A percentile compares a stretch with the other conserved stretches of the same genome.
These are phyloP conservation scores for Phytophthora nicotianae DNA, from an alignment of 352 stramenopile species.

Conservation along the genomic window DNA sequence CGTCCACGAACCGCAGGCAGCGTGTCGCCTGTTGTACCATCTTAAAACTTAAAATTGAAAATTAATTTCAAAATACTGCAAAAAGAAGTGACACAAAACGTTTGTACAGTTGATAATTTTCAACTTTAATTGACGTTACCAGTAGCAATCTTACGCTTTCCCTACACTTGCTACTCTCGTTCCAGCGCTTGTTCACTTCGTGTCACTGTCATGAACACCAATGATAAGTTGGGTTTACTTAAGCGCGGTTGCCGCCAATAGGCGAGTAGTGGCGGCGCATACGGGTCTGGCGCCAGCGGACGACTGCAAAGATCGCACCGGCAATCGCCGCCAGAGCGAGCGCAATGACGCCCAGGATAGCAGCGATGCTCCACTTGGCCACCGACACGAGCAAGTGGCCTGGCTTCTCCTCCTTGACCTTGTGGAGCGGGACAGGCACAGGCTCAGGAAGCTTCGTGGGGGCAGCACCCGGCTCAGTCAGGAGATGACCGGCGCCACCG, in stretches of 20 bases:
- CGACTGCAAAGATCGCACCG: conserved; percentile 32
- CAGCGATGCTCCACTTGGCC: conserved; percentile 37
- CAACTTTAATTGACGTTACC: background rate
- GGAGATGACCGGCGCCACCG: conserved; percentile 65
- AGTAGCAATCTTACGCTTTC: background rate
- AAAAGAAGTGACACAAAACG: no score
- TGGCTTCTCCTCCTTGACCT: conserved; percentile 20
- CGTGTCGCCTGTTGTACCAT: background rate
- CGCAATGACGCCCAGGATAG: conserved; percentile 31
- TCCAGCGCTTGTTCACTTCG: background rate
- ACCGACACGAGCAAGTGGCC: conserved; percentile 32
- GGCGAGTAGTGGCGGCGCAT: conserved; percentile 54
- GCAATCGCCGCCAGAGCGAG: conserved; percentile 25
- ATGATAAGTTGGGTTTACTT: conserved; percentile 5
- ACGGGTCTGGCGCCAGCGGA: conserved; percentile 41
- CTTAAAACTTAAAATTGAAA: no score
- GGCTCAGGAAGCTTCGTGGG: conserved; percentile 18
- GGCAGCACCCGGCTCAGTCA: conserved; percentile 31
- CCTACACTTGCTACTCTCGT: background rate
- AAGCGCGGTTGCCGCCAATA: conserved; percentile 43
- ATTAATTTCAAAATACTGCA: background rate
- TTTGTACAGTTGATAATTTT: no score
- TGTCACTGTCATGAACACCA: background rate
- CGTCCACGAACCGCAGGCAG: conserved; percentile 46
- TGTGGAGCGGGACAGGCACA: conserved; percentile 6